These are phyloP conservation scores for Gossypium herbaceum DNA, from an alignment of 345 rosid genomes.

Conservation along the genomic window DNA sequence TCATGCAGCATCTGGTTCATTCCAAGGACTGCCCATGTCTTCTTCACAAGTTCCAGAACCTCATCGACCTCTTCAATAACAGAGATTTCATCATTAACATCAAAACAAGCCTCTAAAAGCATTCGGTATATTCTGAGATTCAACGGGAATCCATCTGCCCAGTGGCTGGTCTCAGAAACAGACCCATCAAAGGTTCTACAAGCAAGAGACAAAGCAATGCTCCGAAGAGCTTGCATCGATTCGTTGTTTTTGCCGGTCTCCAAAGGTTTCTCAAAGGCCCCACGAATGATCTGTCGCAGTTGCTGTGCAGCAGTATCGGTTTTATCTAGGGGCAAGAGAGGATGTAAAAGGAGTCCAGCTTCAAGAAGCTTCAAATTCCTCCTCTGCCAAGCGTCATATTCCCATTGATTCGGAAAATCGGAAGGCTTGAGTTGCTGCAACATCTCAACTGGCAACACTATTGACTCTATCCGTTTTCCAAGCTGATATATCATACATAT, in stretches of 20 bases:
- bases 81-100: conserved; percentile 61
- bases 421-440: conserved; percentile 74
- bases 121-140: conserved; percentile 68
- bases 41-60: conserved; percentile 81
- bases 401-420: conserved; percentile 70
- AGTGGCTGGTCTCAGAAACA: conserved; percentile 63
- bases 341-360: conserved; percentile 78
- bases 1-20: conserved; percentile 71
- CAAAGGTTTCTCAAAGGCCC: conserved; percentile 52
- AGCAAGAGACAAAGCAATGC: conserved; percentile 64
- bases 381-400: conserved; percentile 78
- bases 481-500: conserved; percentile 46
- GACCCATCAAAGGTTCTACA: conserved; percentile 57
- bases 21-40: conserved; percentile 86
- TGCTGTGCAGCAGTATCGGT: conserved; percentile 43
- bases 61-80: conserved; percentile 86
- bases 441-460: conserved; percentile 86
- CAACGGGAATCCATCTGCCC: conserved; percentile 91
- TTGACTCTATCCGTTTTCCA: conserved; percentile 72
- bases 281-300: conserved; percentile 51
- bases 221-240: conserved; percentile 64
- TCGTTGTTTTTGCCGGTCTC: conserved; percentile 72
- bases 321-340: conserved; percentile 57
- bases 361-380: conserved; percentile 80
- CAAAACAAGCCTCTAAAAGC: conserved; percentile 84